Base-by-base conservation (phyloP, 2,329 filamentous ascomycete species). In the Dothiorella sarmentorum region DNA sequence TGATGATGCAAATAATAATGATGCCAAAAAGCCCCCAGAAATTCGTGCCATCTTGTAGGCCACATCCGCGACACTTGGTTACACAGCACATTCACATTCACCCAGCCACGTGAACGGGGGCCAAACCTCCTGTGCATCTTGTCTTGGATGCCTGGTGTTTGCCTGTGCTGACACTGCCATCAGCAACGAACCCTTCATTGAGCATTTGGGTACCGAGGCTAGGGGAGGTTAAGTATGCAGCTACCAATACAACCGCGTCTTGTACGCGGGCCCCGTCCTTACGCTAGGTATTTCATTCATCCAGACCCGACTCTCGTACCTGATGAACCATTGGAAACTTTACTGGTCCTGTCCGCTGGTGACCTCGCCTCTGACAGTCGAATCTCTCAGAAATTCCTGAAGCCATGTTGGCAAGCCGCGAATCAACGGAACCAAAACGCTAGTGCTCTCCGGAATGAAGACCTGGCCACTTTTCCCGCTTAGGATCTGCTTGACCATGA, bases 361-460 rank as follows among this genome's bases (percentile, higher is more conserved):
- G 33, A 11, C 22, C 11, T 53, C 49, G 24, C 24, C 40, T 11
- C 24, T 53, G 15, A 35, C 35, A 13, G 29, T 24, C 4, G 49
- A 29, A 47, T 58, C 62, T 53, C 71, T 59, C 2, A 70, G 4
- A 2, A 49, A 13, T 56, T 70, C 68, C 58, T 69, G 67, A 42
- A 62, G 38, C 68, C 67, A 70, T 20, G 61, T 20, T 2, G 67
- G 67, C 62, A 61, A 66, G 20, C 55, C 60, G 22, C 67, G 52
- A 33, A 66, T 63, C 35, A 81, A 61, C 7, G 65, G 66, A 4
- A 71, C 67, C 2, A 61, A 10, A 72, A 51, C 38, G 63, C 2
- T 62, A 38, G 51, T 18, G 7, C 42, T 60, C 35, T 58, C 49
- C 5, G 68, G 69, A 2, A 70, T 64, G 49, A 60, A 59, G 1